Conservation (phyloP, 306 rosid species). For the Phaseolus lunatus region DNA sequence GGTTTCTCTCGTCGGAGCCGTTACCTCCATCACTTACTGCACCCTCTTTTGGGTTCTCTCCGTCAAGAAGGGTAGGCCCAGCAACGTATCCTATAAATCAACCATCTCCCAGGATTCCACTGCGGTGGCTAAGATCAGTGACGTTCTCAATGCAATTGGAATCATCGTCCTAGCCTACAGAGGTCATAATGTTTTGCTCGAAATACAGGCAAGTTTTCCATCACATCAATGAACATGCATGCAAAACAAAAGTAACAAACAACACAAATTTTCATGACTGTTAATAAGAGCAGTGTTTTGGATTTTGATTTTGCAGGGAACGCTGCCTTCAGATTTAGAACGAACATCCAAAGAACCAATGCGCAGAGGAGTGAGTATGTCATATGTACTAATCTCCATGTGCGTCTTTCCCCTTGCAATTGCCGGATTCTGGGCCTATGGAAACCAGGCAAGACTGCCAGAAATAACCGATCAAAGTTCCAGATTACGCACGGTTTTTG, state of each 20-base stretch:
- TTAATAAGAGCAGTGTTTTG: no score
- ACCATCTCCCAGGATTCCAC: not conserved
- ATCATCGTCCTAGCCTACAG: conserved; percentile 58
- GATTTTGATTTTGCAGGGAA: conserved; percentile 58
- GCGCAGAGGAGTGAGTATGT: conserved; percentile 59
- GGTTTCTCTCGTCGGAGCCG: conserved; percentile 62
- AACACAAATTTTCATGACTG: no score
- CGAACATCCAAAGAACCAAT: conserved; percentile 52
- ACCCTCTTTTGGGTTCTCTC: conserved; percentile 67
- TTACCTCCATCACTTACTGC: conserved; percentile 48
- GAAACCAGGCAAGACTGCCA: conserved; percentile 53
- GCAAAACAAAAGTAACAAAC: no score
- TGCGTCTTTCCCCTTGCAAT: conserved; percentile 67
- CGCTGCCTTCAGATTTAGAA: conserved; percentile 61
- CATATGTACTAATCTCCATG: conserved; percentile 56
- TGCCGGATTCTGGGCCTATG: conserved; percentile 77
- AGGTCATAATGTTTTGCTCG: conserved; percentile 82
- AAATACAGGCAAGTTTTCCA: conserved; percentile 64
- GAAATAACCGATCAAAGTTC: not conserved
- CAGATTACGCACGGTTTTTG: no score
- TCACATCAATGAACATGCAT: no score
- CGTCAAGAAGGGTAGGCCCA: conserved; percentile 51
- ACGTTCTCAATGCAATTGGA: conserved; percentile 60
- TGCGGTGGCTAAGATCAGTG: conserved; percentile 27
- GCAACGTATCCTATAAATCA: conserved; percentile 42